phyloP scores from a whole-genome alignment of 495 filamentous ascomycete genomes.

The Penicillium angulare region DNA sequence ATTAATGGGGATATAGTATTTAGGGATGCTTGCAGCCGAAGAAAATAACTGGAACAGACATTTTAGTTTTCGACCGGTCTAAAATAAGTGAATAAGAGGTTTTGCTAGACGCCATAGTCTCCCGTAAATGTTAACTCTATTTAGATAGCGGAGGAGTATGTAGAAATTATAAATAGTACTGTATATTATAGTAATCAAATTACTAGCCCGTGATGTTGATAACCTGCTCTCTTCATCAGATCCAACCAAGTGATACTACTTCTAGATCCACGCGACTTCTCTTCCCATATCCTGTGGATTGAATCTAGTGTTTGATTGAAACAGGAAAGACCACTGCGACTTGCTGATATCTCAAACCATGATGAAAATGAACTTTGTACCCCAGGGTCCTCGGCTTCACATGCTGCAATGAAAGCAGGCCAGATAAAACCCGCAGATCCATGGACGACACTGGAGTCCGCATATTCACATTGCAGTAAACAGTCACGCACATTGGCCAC shows the following conservation, averaged over 20 bases:
- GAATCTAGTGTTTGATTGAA: conserved; percentile 13
- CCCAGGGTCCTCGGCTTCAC: conserved; percentile 22
- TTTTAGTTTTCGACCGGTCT: no score
- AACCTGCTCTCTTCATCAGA: conserved; percentile 14
- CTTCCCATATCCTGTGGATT: conserved; percentile 17
- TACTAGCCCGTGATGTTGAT: neutral
- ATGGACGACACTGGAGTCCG: conserved; percentile 17
- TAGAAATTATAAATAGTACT: no score
- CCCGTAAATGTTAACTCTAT: no score
- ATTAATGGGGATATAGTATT: no score
- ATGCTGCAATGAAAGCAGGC: conserved; percentile 30
- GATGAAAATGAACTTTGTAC: conserved; percentile 19
- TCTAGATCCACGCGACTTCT: conserved; percentile 8
- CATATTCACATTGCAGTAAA: conserved; percentile 15
- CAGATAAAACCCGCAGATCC: conserved; percentile 24
- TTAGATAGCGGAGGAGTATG: no score
- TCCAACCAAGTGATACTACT: conserved; percentile 21
- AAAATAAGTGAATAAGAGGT: no score
- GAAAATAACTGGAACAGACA: no score
- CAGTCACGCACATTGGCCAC: conserved; percentile 21
- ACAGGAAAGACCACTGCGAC: conserved; percentile 18
- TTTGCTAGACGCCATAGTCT: no score
- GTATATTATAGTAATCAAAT: no score
- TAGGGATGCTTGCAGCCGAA: no score
- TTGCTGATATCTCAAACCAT: conserved; percentile 25